Evolutionary conservation across 2,329 filamentous ascomycete species (phyloP).

Genomic region (Trichophyton benhamiae): DNA sequence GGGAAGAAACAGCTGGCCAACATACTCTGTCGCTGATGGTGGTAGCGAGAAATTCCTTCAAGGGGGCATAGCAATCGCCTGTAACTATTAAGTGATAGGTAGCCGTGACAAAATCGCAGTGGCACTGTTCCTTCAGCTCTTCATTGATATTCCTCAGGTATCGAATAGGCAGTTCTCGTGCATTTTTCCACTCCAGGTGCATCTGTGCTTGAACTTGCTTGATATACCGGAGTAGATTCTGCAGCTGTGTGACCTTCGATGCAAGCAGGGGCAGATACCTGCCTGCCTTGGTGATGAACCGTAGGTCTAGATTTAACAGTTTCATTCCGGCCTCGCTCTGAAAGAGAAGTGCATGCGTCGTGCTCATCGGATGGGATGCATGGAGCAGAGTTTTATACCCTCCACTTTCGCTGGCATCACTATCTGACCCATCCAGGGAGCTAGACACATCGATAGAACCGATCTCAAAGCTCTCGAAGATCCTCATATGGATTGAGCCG

Average conservation of each 20-base stretch:
- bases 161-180: conserved; percentile 63
- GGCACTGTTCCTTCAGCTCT: conserved; percentile 54
- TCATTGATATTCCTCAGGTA: conserved; percentile 69
- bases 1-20: conserved; percentile 4
- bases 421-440: not conserved
- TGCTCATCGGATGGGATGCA: conserved; percentile 57
- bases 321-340: conserved; percentile 27
- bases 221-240: conserved; percentile 76
- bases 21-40: conserved; percentile 64
- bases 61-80: conserved; percentile 59
- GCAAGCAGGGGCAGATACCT: conserved; percentile 73
- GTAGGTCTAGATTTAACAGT: conserved; percentile 68
- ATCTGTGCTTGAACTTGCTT: conserved; percentile 70
- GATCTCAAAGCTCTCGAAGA: conserved; percentile 76
- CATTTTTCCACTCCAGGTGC: conserved; percentile 68
- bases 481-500: conserved; percentile 61
- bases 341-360: conserved; percentile 63
- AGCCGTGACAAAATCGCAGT: conserved; percentile 58
- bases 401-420: conserved; percentile 27
- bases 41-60: conserved; percentile 83
- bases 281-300: conserved; percentile 61
- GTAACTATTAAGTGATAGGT: conserved; percentile 76
- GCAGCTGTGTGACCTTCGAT: conserved; percentile 73
- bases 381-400: conserved; percentile 43
- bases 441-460: conserved; percentile 41